Evolutionary conservation across 106 monocot genomes (phyloP), one percentile per base, ranked within the genome.

Genomic region (Xerophyta viscosa): DNA sequence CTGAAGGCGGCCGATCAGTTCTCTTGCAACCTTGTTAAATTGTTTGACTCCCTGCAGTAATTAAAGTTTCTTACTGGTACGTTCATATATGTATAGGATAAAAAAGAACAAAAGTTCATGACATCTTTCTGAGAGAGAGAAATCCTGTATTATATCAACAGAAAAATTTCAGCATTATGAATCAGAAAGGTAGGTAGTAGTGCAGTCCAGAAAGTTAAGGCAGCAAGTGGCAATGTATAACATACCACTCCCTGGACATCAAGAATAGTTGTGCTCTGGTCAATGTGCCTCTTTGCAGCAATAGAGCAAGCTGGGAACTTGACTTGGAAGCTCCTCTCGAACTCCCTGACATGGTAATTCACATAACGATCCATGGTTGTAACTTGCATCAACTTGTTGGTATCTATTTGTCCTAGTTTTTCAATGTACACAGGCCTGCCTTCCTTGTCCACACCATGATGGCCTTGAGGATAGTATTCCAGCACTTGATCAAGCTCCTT

Each of bases 201-300:
- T n/a, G n/a, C n/a, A n/a, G n/a, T n/a, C n/a, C n/a, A n/a, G n/a
- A n/a, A n/a, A n/a, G n/a, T n/a, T n/a, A n/a, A n/a, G n/a, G 33
- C 33, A 36, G 7, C 33, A 36, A 5, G 11, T 5, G 5, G 11
- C 5, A 36, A 5, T 36, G 5, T 7, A 20, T 29, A 41, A 61
- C 77, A 50, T 78, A 84, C 84, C 74, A 84, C 79, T 18, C 83
- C 83, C 37, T 84, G 83, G 17, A 84, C 83, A 78, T 84, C 78
- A 22, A 84, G 66, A 64, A 84, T 79, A 20, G 84, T 79, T 12
- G 83, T 84, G 29, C 70, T 79, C 13, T 68, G 64, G 60, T 84
- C 78, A 31, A 84, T 71, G 63, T 84, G 84, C 48, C 31, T 74
- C 42, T 84, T 78, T 20, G 71, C 78, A 19, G 79, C 71, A 39